Percentiles rank a stretch among this genome's conserved stretches.
These are phyloP conservation scores for Chaetomiaceae sp. DNA, from an alignment of 2,329 filamentous ascomycete genomes.

Conservation along the genomic window DNA sequence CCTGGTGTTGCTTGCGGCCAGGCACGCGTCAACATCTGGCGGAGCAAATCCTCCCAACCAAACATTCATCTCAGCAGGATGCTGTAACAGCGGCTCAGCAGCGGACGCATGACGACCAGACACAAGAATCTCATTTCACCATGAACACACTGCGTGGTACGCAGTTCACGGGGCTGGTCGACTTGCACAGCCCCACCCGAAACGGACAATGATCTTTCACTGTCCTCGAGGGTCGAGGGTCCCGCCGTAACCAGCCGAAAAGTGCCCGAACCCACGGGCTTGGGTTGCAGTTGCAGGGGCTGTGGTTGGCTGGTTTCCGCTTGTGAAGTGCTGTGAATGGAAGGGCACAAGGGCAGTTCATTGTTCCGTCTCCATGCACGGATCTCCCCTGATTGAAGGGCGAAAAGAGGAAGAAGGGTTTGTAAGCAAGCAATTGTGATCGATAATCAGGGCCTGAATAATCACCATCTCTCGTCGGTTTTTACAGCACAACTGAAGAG, in stretches of 20 bases:
- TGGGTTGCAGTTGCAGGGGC: background rate
- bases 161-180: too few species aligned
- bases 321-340: background rate
- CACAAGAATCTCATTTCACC: background rate
- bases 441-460: slow-evolving; percentile 7
- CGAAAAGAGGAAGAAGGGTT: background rate
- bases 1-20: too few species aligned
- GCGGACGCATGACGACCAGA: background rate
- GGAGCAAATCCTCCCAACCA: too few species aligned
- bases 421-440: slow-evolving; percentile 10
- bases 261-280: slow-evolving; percentile 13
- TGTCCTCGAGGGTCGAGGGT: too few species aligned
- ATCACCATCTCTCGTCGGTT: too few species aligned
- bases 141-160: background rate
- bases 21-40: too few species aligned
- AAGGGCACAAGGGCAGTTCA: too few species aligned
- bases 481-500: too few species aligned
- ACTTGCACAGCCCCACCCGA: slow-evolving; percentile 1
- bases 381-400: background rate
- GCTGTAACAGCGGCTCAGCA: too few species aligned
- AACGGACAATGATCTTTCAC: slow-evolving; percentile 1
- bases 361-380: background rate
- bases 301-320: slow-evolving; percentile 8
- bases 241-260: slow-evolving; percentile 5
- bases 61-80: too few species aligned